Conservation (phyloP, 768 basidiomycete species). For the Panaeolus papilionaceus region DNA sequence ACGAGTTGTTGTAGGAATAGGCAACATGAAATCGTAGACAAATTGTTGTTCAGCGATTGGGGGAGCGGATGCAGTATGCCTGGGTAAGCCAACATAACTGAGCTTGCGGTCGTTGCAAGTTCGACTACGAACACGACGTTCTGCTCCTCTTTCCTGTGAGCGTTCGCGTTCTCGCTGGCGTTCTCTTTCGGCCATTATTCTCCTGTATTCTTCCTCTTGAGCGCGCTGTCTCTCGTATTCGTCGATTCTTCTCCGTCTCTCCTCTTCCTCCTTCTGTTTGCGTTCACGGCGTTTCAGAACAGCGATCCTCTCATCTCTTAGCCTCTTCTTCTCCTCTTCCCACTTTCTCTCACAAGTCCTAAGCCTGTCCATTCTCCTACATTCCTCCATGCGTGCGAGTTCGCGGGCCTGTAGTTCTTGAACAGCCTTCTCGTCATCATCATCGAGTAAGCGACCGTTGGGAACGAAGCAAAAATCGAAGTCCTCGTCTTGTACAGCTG, state of each 20-base stretch:
- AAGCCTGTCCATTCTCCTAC: slow-evolving; percentile 46
- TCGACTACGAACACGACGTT: slow-evolving; percentile 23
- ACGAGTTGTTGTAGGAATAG: slow-evolving; percentile 17
- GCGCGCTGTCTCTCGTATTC: slow-evolving; percentile 33
- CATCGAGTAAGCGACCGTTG: slow-evolving; percentile 47
- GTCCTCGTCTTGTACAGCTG: slow-evolving; percentile 59
- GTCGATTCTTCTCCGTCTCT: slow-evolving; percentile 33
- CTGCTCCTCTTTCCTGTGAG: slow-evolving; percentile 14
- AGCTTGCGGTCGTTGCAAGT: slow-evolving; percentile 26
- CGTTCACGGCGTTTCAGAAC: slow-evolving; percentile 40
- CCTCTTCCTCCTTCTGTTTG: slow-evolving; percentile 34
- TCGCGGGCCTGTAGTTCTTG: slow-evolving; percentile 44
- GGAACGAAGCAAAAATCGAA: slow-evolving; percentile 56
- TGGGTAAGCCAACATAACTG: slow-evolving; percentile 24
- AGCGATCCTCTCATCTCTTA: slow-evolving; percentile 45
- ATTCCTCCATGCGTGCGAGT: slow-evolving; percentile 40
- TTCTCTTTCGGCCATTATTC: slow-evolving; percentile 24
- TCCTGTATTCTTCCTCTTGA: slow-evolving; percentile 35
- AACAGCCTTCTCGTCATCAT: slow-evolving; percentile 45
- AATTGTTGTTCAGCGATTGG: slow-evolving; percentile 21
- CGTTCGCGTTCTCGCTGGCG: slow-evolving; percentile 14
- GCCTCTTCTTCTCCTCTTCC: slow-evolving; percentile 51
- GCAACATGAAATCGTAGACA: slow-evolving; percentile 27
- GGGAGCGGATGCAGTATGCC: slow-evolving; percentile 19
- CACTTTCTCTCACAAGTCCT: slow-evolving; percentile 54